phyloP scores from a whole-genome alignment of 2,329 filamentous ascomycete genomes.

The Epichloe sibirici region DNA sequence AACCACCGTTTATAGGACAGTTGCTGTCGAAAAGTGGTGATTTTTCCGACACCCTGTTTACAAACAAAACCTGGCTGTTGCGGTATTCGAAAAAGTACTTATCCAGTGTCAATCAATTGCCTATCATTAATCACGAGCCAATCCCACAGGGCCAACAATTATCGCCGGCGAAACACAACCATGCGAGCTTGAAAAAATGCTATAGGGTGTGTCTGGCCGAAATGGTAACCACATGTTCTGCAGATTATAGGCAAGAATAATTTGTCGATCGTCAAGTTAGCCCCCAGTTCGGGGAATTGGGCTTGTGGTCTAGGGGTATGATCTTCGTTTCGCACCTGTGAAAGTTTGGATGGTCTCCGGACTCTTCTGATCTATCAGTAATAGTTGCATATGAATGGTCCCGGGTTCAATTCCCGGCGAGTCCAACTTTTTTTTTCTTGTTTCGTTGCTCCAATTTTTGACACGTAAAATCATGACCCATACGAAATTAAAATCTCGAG shows the following conservation, averaged over 20 bases:
- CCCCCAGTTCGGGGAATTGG: neutral
- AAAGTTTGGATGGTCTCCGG: neutral
- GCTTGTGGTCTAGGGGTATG: constrained; percentile 9
- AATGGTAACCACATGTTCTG: too few species aligned
- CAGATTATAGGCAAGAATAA: neutral
- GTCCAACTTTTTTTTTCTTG: constrained; percentile 1
- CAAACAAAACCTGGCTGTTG: too few species aligned
- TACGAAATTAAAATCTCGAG: neutral
- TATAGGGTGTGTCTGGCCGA: neutral
- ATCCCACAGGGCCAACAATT: too few species aligned
- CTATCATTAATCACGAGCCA: too few species aligned
- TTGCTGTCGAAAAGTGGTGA: too few species aligned
- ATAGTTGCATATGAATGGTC: constrained; percentile 9
- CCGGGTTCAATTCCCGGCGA: constrained; percentile 9
- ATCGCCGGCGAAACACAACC: too few species aligned
- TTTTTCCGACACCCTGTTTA: too few species aligned
- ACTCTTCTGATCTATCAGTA: neutral
- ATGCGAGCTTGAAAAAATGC: neutral
- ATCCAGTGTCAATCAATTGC: too few species aligned
- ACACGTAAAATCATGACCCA: neutral
- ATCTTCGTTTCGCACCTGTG: constrained; percentile 9
- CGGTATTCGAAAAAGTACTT: too few species aligned
- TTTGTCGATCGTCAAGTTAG: fast-evolving
- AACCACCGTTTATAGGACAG: too few species aligned
- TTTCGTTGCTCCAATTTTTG: too few species aligned